Evolutionary conservation across 345 rosid genomes (phyloP).

Genomic region (Lagerstroemia speciosa): DNA sequence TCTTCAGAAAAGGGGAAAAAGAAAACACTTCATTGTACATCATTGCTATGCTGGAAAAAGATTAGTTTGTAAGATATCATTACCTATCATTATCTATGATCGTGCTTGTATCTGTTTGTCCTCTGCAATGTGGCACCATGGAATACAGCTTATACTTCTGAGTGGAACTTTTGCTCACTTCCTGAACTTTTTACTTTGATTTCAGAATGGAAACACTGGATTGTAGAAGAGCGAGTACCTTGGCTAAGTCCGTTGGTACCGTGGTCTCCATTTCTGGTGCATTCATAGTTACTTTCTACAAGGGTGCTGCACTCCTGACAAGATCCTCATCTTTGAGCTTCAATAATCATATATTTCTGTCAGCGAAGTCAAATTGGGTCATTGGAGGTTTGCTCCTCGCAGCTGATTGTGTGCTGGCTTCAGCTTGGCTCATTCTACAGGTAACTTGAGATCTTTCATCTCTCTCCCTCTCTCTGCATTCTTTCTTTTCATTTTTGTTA

Average conservation of each 20-base stretch:
- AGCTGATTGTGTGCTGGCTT: conserved; percentile 25
- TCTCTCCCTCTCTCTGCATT: not conserved
- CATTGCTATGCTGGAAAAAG: not conserved
- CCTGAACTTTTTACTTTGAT: conserved; percentile 2
- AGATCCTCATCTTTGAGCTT: conserved; percentile 8
- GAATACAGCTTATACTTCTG: not conserved
- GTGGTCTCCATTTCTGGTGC: conserved; percentile 38
- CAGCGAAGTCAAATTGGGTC: conserved; percentile 25
- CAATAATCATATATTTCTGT: conserved; percentile 7
- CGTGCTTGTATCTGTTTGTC: not conserved
- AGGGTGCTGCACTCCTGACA: conserved; percentile 30
- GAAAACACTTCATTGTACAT: too few species aligned
- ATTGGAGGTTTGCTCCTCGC: conserved; percentile 36
- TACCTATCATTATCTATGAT: not conserved
- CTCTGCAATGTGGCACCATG: not conserved
- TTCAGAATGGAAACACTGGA: conserved; percentile 39
- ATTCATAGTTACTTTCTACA: conserved; percentile 30
- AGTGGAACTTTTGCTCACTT: not conserved
- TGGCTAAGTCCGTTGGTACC: conserved; percentile 32
- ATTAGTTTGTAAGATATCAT: not conserved
- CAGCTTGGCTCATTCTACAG: conserved; percentile 35
- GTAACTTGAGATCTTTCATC: conserved; percentile 11
- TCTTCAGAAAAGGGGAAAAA: too few species aligned
- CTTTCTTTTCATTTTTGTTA: conserved; percentile 15
- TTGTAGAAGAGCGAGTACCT: conserved; percentile 23